phyloP scores from a whole-genome alignment of 345 rosid species.

The Nephelium lappaceum region DNA sequence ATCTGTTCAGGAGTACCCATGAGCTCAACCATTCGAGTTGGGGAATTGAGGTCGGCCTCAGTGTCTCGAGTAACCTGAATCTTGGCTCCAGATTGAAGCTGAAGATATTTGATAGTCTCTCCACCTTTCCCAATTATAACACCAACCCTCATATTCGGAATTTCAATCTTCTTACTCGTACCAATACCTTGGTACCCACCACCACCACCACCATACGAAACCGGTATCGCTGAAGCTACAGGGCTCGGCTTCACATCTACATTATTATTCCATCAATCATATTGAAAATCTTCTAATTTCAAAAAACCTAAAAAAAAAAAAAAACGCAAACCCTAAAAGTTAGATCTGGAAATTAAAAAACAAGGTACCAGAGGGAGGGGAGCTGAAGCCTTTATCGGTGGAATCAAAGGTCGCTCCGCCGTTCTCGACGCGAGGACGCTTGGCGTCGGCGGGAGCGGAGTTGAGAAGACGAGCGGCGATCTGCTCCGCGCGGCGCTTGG shows the following conservation, averaged over 20 bases:
- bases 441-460: slow-evolving; percentile 55
- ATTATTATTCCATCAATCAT: slow-evolving; percentile 5
- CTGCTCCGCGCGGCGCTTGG: slow-evolving; percentile 89
- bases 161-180: slow-evolving; percentile 81
- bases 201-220: slow-evolving; percentile 61
- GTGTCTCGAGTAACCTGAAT: slow-evolving; percentile 95
- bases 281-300: neutral
- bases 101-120: slow-evolving; percentile 95
- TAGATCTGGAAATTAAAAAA: neutral
- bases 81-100: slow-evolving; percentile 93
- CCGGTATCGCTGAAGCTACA: slow-evolving; percentile 61
- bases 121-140: slow-evolving; percentile 98
- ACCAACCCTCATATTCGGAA: slow-evolving; percentile 94
- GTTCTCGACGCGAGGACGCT: slow-evolving; percentile 85
- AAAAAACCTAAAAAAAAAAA: neutral
- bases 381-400: slow-evolving; percentile 56
- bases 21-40: slow-evolving; percentile 75
- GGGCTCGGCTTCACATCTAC: slow-evolving; percentile 61
- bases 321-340: neutral
- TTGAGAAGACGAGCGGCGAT: slow-evolving; percentile 83
- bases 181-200: slow-evolving; percentile 44
- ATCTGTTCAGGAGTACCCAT: slow-evolving; percentile 85
- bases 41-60: slow-evolving; percentile 84
- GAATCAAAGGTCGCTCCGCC: slow-evolving; percentile 63
- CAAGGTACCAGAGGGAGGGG: slow-evolving; percentile 42